Base-by-base conservation (phyloP, 192 early-diverging fungal species). In the Coemansia guatemalensis region DNA sequence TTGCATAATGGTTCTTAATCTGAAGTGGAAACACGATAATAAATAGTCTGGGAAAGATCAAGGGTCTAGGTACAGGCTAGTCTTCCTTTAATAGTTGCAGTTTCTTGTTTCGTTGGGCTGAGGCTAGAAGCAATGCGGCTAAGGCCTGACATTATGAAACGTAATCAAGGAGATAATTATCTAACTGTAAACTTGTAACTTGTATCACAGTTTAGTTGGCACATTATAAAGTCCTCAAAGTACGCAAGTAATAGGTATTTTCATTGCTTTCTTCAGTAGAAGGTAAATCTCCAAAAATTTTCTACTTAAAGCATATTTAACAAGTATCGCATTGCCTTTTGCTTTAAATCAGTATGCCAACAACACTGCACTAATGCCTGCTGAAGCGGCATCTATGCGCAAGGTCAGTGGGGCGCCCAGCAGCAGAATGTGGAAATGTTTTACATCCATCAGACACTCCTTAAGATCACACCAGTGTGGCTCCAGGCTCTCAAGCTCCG, bases 281-380 rank as follows among this genome's bases (percentile, higher is more conserved):
- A n/a, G n/a, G n/a, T n/a, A n/a, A n/a, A n/a, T n/a, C n/a, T 53
- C 24, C 50, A 23, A 71, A n/a, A 4, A 56, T 55, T 8, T 56
- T 21, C 17, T 64, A 59, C 6, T 71, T 5, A 56, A 65, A 32
- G 29, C 64, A 53, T 71, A 71, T 20, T 62, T 63, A 3, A 65
- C 63, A 0, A 33, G 56, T 26, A 23, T 35, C 6, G 65, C 30
- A 14, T 64, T 35, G 1, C 33, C 14, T 4, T 8, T 5, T 4
- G 18, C 53, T 22, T 8, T 5, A 1, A 1, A 7, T 8, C 26
- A 4, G 1, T 54, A 27, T 27, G 53, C 53, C 5, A 54, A n/a
- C 5, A 27, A 27, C 18, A 27, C 53, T 23, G 1, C 25, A 14
- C 53, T 18, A n/a, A 54, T 11, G 1, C 53, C 53, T 14, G 25